Conservation (phyloP, 345 rosid species). For the Bruguiera parviflora region DNA sequence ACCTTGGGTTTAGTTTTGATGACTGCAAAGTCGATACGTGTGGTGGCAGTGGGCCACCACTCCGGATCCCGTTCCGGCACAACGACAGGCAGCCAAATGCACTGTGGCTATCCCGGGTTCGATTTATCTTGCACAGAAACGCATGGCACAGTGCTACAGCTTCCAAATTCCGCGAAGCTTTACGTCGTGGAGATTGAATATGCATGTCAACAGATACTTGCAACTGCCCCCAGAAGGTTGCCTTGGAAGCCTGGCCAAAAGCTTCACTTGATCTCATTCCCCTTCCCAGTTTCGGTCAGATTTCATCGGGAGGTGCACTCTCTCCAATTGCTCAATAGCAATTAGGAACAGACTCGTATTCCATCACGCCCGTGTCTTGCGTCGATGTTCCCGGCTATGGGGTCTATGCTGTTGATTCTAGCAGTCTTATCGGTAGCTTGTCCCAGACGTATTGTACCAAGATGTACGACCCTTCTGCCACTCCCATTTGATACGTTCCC, state of each 20-base stretch:
- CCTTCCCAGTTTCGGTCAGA: not conserved
- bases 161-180: not conserved
- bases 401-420: not conserved
- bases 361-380: not conserved
- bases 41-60: not conserved
- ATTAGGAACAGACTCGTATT: not conserved
- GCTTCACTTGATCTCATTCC: not conserved
- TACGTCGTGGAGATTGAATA: no score
- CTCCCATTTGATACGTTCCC: not conserved
- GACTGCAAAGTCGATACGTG: not conserved
- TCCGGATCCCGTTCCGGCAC: not conserved
- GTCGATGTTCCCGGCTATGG: not conserved
- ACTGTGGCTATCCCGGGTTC: not conserved
- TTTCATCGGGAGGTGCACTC: not conserved
- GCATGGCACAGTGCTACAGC: not conserved
- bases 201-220: not conserved
- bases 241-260: not conserved
- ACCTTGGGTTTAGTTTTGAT: not conserved
- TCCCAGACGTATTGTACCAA: slow-evolving; percentile 8
- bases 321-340: slow-evolving; percentile 6
- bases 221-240: not conserved
- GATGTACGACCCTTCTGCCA: slow-evolving; percentile 1
- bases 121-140: not conserved
- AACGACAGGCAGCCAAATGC: not conserved
- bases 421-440: rapidly evolving